Conservation (phyloP, 1,284 basidiomycete species). For the Puccinia horiana region DNA sequence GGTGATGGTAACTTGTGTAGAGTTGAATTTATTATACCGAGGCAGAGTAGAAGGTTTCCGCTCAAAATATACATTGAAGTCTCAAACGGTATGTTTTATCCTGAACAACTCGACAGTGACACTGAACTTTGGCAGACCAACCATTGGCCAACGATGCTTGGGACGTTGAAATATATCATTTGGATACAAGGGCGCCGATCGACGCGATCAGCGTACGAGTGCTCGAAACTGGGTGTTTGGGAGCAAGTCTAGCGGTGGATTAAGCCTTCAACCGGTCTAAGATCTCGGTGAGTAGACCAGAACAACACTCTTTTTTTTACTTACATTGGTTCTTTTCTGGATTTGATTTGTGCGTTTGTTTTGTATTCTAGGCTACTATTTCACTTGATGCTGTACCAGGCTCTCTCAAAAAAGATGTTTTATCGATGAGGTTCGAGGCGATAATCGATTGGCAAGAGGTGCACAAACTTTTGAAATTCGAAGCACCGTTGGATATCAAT, state of each 20-base stretch:
- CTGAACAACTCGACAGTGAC: no score
- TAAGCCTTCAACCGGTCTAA: slow-evolving; percentile 76
- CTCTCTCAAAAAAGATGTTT: slow-evolving; percentile 68
- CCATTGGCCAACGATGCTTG: slow-evolving; percentile 57
- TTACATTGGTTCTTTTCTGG: background rate
- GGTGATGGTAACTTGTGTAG: slow-evolving; percentile 81
- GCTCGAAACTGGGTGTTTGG: slow-evolving; percentile 75
- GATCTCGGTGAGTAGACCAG: slow-evolving; percentile 66
- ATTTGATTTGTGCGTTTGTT: background rate
- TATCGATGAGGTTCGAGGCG: slow-evolving; percentile 77
- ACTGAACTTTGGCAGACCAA: slow-evolving; percentile 56
- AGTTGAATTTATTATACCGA: slow-evolving; percentile 88
- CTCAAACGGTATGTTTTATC: no score
- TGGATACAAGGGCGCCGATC: slow-evolving; percentile 74
- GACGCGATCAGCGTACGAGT: slow-evolving; percentile 73
- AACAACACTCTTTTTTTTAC: background rate
- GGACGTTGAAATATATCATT: no score
- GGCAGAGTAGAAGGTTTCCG: slow-evolving; percentile 63
- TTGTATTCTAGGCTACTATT: slow-evolving; percentile 61
- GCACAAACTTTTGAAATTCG: slow-evolving; percentile 69
- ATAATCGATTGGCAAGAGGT: slow-evolving; percentile 86
- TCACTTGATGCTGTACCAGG: slow-evolving; percentile 78
- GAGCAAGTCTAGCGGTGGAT: slow-evolving; percentile 71
- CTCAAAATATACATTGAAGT: no score
- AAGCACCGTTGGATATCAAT: slow-evolving; percentile 81